A percentile compares a stretch with the other conserved stretches of the same genome.
Evolutionary conservation across 2,329 filamentous ascomycete species (phyloP).

Genomic region (Pseudogymnoascus verrucosus): DNA sequence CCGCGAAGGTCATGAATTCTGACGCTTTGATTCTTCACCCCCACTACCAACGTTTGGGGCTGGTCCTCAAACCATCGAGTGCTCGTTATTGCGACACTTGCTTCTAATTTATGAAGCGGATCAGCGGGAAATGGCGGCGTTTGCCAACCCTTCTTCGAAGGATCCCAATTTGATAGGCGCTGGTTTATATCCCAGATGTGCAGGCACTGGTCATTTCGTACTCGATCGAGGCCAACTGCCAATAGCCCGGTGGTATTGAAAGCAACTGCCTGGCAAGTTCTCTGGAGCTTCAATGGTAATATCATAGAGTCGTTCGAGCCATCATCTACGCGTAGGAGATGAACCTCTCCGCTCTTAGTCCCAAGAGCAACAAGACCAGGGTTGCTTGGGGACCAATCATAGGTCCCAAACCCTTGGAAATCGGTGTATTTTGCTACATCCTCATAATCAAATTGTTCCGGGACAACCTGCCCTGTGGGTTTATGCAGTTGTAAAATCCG

Average conservation of each 20-base stretch:
- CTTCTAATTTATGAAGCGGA: conserved; percentile 51
- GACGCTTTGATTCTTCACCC: conserved; percentile 67
- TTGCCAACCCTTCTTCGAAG: conserved; percentile 38
- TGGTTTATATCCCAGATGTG: conserved; percentile 73
- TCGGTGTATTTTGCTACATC: conserved; percentile 53
- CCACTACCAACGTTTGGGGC: conserved; percentile 66
- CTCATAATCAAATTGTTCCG: conserved; percentile 49
- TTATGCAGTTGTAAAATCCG: conserved; percentile 56
- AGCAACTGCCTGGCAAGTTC: conserved; percentile 73
- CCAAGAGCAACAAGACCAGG: conserved; percentile 65
- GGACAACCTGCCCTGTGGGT: conserved; percentile 50
- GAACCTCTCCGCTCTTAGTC: conserved; percentile 66
- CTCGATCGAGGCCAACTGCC: conserved; percentile 71
- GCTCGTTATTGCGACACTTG: conserved; percentile 69
- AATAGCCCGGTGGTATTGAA: conserved; percentile 66
- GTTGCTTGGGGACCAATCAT: conserved; percentile 54
- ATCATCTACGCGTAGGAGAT: conserved; percentile 65
- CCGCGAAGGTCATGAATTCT: conserved; percentile 73
- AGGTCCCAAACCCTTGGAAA: conserved; percentile 55
- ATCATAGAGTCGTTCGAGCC: conserved; percentile 57
- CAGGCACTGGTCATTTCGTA: conserved; percentile 72
- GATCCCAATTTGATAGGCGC: conserved; percentile 43
- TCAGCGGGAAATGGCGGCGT: conserved; percentile 29
- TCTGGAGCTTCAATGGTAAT: conserved; percentile 64
- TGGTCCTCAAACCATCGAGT: conserved; percentile 74